Conservation (phyloP, 23 red algal genomes). For the Chondrus crispus region DNA sequence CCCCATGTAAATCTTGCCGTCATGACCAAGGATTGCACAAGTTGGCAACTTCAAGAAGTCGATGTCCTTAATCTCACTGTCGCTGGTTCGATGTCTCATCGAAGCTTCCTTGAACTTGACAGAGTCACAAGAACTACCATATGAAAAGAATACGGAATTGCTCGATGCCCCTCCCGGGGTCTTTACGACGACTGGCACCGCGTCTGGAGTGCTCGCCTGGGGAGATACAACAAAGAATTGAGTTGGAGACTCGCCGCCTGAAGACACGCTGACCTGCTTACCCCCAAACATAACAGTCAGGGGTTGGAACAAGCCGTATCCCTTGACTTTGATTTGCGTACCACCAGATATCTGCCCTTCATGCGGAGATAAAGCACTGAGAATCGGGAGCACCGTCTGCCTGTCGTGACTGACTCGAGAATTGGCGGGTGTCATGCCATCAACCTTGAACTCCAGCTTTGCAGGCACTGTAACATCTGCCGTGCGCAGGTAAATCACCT, state of each 20-base stretch:
- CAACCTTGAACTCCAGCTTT: slow-evolving; percentile 11
- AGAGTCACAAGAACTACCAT: slow-evolving; percentile 35
- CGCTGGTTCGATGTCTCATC: neutral
- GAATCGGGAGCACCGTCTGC: slow-evolving; percentile 46
- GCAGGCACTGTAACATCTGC: neutral
- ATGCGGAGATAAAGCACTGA: neutral
- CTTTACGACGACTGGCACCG: neutral
- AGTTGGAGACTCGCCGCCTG: neutral
- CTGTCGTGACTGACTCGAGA: slow-evolving; percentile 15
- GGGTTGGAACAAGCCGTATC: slow-evolving; percentile 36
- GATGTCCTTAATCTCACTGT: neutral
- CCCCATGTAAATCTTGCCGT: slow-evolving; percentile 60
- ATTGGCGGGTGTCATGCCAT: neutral
- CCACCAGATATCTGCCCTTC: slow-evolving; percentile 31
- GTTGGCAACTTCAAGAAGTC: slow-evolving; percentile 48
- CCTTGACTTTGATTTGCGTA: slow-evolving; percentile 21
- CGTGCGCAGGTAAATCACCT: slow-evolving; percentile 42
- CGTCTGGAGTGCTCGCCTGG: neutral
- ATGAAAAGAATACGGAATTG: slow-evolving; percentile 38
- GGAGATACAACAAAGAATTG: slow-evolving; percentile 37
- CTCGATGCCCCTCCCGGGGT: slow-evolving; percentile 16
- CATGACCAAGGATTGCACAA: slow-evolving; percentile 7
- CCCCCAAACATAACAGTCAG: slow-evolving; percentile 25
- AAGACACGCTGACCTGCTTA: neutral
- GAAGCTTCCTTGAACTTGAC: slow-evolving; percentile 3